A percentile compares a stretch with the other conserved stretches of the same genome.
phyloP scores from a whole-genome alignment of 1,284 basidiomycete genomes.

The Ceratobasidium sp. region DNA sequence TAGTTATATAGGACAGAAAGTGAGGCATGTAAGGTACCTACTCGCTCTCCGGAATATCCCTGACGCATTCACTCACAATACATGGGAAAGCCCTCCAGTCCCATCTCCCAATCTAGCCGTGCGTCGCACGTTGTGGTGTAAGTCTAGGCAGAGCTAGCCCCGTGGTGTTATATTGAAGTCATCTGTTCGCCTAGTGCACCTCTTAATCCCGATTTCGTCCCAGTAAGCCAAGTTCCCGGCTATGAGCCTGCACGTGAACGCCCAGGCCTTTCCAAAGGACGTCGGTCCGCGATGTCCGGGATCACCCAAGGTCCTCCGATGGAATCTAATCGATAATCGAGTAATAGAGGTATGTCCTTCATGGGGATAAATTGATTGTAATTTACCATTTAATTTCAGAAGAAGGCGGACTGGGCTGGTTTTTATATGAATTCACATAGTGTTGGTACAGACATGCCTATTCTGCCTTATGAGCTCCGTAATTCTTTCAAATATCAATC shows the following conservation, averaged over 20 bases:
- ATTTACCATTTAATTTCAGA: background rate
- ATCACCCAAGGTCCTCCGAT: background rate
- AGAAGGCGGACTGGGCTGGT: background rate
- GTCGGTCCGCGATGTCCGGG: background rate
- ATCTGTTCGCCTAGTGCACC: background rate
- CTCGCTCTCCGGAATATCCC: conserved; percentile 80
- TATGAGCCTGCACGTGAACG: background rate
- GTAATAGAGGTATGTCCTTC: background rate
- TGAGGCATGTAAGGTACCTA: conserved; percentile 63
- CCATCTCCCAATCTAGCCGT: background rate
- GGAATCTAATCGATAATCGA: background rate
- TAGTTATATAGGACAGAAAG: background rate
- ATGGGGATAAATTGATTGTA: background rate
- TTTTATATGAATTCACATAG: background rate
- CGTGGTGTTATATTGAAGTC: background rate
- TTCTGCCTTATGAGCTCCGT: conserved; percentile 6
- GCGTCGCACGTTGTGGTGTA: background rate
- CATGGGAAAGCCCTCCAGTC: conserved; percentile 18
- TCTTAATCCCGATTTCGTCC: background rate
- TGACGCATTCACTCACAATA: background rate
- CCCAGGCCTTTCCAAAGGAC: conserved; percentile 1
- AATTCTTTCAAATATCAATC: conserved; percentile 16
- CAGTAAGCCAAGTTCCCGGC: background rate
- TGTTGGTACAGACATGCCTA: conserved; percentile 1
- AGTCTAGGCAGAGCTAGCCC: background rate